These are phyloP conservation scores for Chaetoscypha palmicola DNA, from an alignment of 2,329 filamentous ascomycete genomes.

Conservation along the genomic window DNA sequence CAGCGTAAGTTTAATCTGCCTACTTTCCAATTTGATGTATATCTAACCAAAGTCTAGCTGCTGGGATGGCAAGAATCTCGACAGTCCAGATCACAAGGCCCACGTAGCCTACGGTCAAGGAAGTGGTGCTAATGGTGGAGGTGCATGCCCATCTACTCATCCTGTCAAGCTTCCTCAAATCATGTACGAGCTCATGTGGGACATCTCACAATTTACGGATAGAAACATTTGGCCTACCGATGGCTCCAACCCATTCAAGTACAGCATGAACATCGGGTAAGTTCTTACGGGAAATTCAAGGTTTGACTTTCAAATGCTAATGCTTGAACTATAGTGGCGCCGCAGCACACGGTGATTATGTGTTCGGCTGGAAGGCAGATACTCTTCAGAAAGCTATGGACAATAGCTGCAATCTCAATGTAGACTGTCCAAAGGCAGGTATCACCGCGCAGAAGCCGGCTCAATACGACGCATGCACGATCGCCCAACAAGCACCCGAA, in stretches of 20 bases:
- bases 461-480: slow-evolving; percentile 41
- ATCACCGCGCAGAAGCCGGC: slow-evolving; percentile 39
- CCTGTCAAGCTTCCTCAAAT: slow-evolving; percentile 63
- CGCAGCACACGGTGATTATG: slow-evolving; percentile 73
- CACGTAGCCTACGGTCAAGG: slow-evolving; percentile 68
- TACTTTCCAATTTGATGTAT: neutral
- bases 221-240: slow-evolving; percentile 48
- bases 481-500: slow-evolving; percentile 42
- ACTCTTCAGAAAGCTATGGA: slow-evolving; percentile 62
- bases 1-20: slow-evolving; percentile 24
- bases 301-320: slow-evolving; percentile 1
- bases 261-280: slow-evolving; percentile 29
- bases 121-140: slow-evolving; percentile 58
- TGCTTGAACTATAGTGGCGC: slow-evolving; percentile 42
- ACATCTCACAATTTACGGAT: slow-evolving; percentile 55
- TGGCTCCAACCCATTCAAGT: slow-evolving; percentile 56
- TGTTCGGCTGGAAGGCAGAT: slow-evolving; percentile 63
- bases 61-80: slow-evolving; percentile 66
- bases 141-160: slow-evolving; percentile 63
- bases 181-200: slow-evolving; percentile 79
- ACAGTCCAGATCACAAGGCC: slow-evolving; percentile 46
- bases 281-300: slow-evolving; percentile 36
- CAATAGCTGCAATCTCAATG: slow-evolving; percentile 63
- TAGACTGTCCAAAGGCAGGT: slow-evolving; percentile 54
- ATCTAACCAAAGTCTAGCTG: slow-evolving; percentile 55